Evolutionary conservation across 2,329 filamentous ascomycete genomes (phyloP).

Genomic region (Colletotrichum godetiae): DNA sequence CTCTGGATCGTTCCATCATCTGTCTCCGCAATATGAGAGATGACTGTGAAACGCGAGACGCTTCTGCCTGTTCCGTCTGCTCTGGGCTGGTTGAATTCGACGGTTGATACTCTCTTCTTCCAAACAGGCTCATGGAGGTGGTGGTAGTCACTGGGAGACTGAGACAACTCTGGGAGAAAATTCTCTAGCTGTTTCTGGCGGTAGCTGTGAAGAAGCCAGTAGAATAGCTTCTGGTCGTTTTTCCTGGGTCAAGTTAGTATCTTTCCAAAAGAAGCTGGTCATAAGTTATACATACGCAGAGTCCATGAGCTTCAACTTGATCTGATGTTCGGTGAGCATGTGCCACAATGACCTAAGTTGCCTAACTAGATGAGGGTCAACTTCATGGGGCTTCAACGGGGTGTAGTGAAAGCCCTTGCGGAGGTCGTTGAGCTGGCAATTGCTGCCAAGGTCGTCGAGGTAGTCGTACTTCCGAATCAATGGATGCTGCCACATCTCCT

Average conservation of each 20-base stretch:
- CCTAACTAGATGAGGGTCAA: constrained; percentile 84
- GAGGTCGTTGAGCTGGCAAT: constrained; percentile 64
- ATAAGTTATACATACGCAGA: constrained; percentile 21
- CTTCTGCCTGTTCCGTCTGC: constrained; percentile 62
- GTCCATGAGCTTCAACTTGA: constrained; percentile 73
- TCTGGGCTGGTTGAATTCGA: constrained; percentile 64
- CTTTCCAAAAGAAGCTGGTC: background rate
- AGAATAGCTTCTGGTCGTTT: constrained; percentile 95
- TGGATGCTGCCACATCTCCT: constrained; percentile 87
- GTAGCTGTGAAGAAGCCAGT: constrained; percentile 85
- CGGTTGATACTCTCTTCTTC: constrained; percentile 71
- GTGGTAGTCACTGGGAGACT: constrained; percentile 92
- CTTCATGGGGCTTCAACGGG: constrained; percentile 69
- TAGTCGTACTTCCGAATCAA: constrained; percentile 87
- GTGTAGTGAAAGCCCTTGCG: constrained; percentile 72
- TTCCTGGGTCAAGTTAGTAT: constrained; percentile 60
- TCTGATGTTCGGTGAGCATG: constrained; percentile 77
- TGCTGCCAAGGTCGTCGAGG: constrained; percentile 73
- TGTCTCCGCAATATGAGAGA: constrained; percentile 68
- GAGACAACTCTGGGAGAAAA: constrained; percentile 82
- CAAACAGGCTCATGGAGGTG: constrained; percentile 72
- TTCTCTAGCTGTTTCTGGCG: constrained; percentile 88
- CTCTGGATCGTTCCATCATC: constrained; percentile 67
- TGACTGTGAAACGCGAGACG: constrained; percentile 72
- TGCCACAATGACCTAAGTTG: constrained; percentile 95